phyloP scores from a whole-genome alignment of 495 filamentous ascomycete genomes.

The Parathielavia hyrcaniae region DNA sequence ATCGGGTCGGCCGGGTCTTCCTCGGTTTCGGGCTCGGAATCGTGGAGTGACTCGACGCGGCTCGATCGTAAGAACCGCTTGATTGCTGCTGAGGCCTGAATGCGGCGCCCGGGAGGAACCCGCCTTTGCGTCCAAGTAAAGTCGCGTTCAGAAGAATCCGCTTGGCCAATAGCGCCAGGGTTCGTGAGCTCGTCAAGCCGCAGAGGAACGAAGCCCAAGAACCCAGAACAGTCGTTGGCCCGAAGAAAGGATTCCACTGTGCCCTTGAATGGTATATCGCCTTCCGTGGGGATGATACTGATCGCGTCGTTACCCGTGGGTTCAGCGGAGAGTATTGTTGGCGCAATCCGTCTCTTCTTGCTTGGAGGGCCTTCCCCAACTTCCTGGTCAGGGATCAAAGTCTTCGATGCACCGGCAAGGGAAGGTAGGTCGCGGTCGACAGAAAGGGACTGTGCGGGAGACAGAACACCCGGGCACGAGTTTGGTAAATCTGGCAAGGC shows the following conservation, averaged over 20 bases:
- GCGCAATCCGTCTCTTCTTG: slow-evolving; percentile 43
- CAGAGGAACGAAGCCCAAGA: slow-evolving; percentile 9
- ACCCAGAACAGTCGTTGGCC: slow-evolving; percentile 8
- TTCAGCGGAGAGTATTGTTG: slow-evolving; percentile 33
- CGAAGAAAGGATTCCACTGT: slow-evolving; percentile 6
- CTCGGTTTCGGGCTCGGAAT: not conserved
- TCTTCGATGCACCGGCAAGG: not conserved
- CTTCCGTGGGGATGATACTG: slow-evolving; percentile 35
- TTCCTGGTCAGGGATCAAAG: not conserved
- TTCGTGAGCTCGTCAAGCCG: slow-evolving; percentile 5
- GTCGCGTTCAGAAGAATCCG: slow-evolving; percentile 14
- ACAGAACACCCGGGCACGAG: slow-evolving; percentile 7
- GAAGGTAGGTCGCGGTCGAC: not conserved
- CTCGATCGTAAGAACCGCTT: slow-evolving; percentile 33
- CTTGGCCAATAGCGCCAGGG: not conserved
- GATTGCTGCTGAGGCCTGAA: slow-evolving; percentile 39
- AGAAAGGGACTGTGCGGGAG: slow-evolving; percentile 10
- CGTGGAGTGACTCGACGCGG: not conserved
- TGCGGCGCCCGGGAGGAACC: slow-evolving; percentile 34
- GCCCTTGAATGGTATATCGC: slow-evolving; percentile 27
- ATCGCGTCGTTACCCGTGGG: slow-evolving; percentile 19
- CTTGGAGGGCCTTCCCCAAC: slow-evolving; percentile 10
- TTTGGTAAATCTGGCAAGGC: not conserved
- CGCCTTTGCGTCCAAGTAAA: slow-evolving; percentile 21
- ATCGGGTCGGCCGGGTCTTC: slow-evolving; percentile 41